A percentile compares a stretch with the other conserved stretches of the same genome.
These are phyloP conservation scores for Diutina mesorugosa DNA, from an alignment of 1,139 yeast species.

Conservation along the genomic window DNA sequence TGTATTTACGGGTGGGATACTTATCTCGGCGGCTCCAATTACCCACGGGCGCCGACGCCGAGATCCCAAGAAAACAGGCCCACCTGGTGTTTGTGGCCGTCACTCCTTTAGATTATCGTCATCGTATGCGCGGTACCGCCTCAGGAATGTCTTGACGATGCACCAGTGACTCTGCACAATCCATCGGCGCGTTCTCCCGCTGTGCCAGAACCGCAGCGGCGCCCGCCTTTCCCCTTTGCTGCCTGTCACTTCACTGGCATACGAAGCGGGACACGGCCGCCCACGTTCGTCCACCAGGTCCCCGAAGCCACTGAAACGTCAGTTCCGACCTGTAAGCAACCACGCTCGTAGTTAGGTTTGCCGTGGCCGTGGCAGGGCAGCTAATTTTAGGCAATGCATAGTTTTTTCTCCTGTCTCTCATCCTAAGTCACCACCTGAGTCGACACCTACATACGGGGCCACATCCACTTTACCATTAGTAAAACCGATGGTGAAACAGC, in stretches of 20 bases:
- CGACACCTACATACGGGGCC: too few species aligned
- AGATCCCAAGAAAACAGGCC: not conserved
- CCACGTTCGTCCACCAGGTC: not conserved
- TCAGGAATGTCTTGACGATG: not conserved
- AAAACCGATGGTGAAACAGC: too few species aligned
- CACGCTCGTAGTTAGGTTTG: not conserved
- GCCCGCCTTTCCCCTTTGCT: not conserved
- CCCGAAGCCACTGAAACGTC: not conserved
- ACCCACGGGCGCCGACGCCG: not conserved
- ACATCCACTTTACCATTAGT: too few species aligned
- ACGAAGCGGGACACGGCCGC: not conserved
- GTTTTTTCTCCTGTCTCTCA: not conserved
- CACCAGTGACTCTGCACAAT: not conserved
- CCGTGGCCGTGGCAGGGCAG: not conserved
- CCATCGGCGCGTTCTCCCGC: not conserved
- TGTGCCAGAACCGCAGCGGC: not conserved
- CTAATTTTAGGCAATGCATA: not conserved
- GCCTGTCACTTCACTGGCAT: not conserved
- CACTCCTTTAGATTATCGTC: not conserved
- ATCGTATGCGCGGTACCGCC: not conserved
- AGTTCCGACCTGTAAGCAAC: not conserved
- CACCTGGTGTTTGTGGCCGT: not conserved
- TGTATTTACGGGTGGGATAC: not conserved
- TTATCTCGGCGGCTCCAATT: not conserved
- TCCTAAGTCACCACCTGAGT: too few species aligned